Conservation (phyloP, 2,329 filamentous ascomycete species). For the Neonectria neomacrospora region DNA sequence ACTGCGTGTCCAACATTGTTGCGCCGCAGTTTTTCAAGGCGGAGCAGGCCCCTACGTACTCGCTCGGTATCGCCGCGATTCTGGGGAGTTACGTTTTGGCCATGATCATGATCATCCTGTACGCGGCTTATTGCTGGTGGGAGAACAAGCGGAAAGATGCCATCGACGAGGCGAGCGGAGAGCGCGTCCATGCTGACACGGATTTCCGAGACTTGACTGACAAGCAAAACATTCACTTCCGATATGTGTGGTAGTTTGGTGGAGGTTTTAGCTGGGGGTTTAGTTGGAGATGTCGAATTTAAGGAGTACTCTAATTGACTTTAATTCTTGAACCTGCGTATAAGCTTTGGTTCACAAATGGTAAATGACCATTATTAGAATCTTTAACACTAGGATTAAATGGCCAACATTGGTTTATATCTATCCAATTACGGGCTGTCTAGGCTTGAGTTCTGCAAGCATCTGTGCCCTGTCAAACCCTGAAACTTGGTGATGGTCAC, state of each 20-base stretch:
- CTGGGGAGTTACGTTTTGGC: conserved; percentile 41
- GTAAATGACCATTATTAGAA: too few species aligned
- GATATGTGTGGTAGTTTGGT: conserved; percentile 39
- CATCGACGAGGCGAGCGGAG: conserved; percentile 19
- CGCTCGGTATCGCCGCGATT: conserved; percentile 27
- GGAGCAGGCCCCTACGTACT: conserved; percentile 48
- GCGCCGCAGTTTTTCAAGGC: conserved; percentile 54
- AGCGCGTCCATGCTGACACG: conserved; percentile 38
- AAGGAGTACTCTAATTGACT: not conserved
- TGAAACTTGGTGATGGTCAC: too few species aligned
- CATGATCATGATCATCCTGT: conserved; percentile 46
- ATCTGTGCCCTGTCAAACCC: too few species aligned
- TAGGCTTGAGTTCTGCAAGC: too few species aligned
- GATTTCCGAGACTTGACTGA: conserved; percentile 52
- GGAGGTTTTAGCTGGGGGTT: too few species aligned
- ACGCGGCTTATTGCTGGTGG: conserved; percentile 44
- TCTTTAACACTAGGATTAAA: too few species aligned
- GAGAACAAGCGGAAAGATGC: conserved; percentile 47
- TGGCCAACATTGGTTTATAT: too few species aligned
- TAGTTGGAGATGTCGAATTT: not conserved
- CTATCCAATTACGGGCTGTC: too few species aligned
- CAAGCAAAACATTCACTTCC: conserved; percentile 47
- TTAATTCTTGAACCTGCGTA: not conserved
- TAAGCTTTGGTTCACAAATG: too few species aligned
- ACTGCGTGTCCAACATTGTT: conserved; percentile 53